Conservation (phyloP, 371 early-diverging fungal genomes). For the Rhizopus stolonifer region DNA sequence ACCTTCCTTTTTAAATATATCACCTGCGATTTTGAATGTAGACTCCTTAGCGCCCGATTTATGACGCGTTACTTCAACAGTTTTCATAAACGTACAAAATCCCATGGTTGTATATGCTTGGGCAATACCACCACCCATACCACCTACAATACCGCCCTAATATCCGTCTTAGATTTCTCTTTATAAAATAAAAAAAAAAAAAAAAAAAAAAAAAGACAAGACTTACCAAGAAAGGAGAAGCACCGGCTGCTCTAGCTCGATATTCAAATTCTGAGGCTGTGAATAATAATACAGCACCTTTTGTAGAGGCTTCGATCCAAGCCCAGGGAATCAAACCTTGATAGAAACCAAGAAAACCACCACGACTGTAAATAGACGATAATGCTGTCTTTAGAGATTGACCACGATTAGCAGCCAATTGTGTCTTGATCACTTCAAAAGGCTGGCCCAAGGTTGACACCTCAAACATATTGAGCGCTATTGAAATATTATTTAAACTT, state of each 20-base stretch:
- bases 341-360: slow-evolving; percentile 81
- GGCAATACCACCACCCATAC: slow-evolving; percentile 88
- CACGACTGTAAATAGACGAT: slow-evolving; percentile 70
- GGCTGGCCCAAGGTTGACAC: slow-evolving; percentile 24
- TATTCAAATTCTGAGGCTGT: slow-evolving; percentile 91
- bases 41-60: slow-evolving; percentile 74
- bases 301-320: slow-evolving; percentile 85
- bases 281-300: slow-evolving; percentile 93
- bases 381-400: slow-evolving; percentile 65
- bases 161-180: too few relatives aligned
- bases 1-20: slow-evolving; percentile 90
- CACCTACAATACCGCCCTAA: slow-evolving; percentile 84
- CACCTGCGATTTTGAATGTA: slow-evolving; percentile 81
- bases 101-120: slow-evolving; percentile 98
- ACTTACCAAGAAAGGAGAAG: slow-evolving; percentile 55
- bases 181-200: background rate
- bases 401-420: slow-evolving; percentile 83
- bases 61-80: slow-evolving; percentile 95
- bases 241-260: slow-evolving; percentile 54
- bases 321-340: slow-evolving; percentile 87
- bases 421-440: slow-evolving; percentile 73
- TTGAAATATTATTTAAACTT: background rate
- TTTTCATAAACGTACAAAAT: slow-evolving; percentile 98
- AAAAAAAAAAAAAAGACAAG: too few relatives aligned
- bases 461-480: slow-evolving; percentile 24